These are phyloP conservation scores for Ailanthus altissimus DNA, from an alignment of 345 rosid species.

Conservation along the genomic window DNA sequence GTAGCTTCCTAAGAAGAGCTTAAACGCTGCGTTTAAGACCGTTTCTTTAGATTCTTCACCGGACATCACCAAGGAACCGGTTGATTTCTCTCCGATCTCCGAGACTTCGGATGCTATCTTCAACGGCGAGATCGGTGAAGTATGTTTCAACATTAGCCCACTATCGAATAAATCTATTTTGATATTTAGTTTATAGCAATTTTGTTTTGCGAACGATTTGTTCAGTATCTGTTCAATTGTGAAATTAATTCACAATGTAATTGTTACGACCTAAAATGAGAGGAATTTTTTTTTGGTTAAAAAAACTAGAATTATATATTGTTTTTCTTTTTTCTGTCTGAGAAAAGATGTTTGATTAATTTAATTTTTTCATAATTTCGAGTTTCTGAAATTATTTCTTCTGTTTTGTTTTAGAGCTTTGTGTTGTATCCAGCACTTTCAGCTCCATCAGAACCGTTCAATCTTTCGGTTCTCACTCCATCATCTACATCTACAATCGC, in stretches of 20 bases:
- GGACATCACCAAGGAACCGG: slow-evolving; percentile 25
- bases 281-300: too few relatives aligned
- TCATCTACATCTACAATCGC: slow-evolving; percentile 20
- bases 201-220: neutral
- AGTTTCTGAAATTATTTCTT: neutral
- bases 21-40: slow-evolving; percentile 16
- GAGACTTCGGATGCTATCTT: slow-evolving; percentile 18
- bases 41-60: slow-evolving; percentile 18
- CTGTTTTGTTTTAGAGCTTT: slow-evolving; percentile 23
- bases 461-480: slow-evolving; percentile 18
- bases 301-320: too few relatives aligned
- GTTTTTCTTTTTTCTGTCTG: neutral
- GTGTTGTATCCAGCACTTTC: slow-evolving; percentile 2
- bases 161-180: neutral
- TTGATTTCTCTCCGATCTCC: slow-evolving; percentile 24
- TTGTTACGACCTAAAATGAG: neutral
- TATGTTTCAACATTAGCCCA: slow-evolving; percentile 17
- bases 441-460: slow-evolving; percentile 14
- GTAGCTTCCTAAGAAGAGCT: slow-evolving; percentile 32
- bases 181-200: neutral
- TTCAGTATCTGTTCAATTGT: neutral
- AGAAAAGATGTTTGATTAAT: neutral
- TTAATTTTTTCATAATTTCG: neutral
- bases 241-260: neutral
- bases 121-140: slow-evolving; percentile 3